A percentile compares a stretch with the other conserved stretches of the same genome.
These are phyloP conservation scores for Phytophthora multivora DNA, from an alignment of 352 stramenopile species.

Conservation along the genomic window DNA sequence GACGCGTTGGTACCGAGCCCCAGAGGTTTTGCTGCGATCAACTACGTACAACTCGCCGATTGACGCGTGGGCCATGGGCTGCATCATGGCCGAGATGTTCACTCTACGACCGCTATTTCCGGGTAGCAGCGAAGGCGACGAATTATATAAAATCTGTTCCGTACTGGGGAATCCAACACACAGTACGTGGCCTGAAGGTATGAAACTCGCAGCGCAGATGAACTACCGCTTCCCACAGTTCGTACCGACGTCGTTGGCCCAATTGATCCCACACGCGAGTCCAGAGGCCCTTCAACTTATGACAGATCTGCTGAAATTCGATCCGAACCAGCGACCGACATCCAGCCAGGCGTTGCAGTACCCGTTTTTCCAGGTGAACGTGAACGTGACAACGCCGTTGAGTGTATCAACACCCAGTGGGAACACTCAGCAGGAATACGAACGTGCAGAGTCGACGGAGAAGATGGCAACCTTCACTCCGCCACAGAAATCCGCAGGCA, in stretches of 20 bases:
- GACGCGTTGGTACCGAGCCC: slow-evolving; percentile 98
- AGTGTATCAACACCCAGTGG: slow-evolving; percentile 62
- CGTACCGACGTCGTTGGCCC: slow-evolving; percentile 84
- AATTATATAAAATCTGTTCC: slow-evolving; percentile 98
- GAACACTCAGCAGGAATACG: slow-evolving; percentile 57
- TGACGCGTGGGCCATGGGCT: slow-evolving; percentile 97
- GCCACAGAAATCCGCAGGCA: slow-evolving; percentile 56
- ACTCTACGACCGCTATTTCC: slow-evolving; percentile 97
- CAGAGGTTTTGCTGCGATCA: slow-evolving; percentile 96
- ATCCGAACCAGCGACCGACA: slow-evolving; percentile 93
- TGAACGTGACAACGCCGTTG: slow-evolving; percentile 77
- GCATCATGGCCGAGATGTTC: slow-evolving; percentile 98
- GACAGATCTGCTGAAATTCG: slow-evolving; percentile 92
- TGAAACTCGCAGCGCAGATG: slow-evolving; percentile 95
- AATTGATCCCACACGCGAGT: slow-evolving; percentile 92
- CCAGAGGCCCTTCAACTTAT: slow-evolving; percentile 93
- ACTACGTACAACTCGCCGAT: slow-evolving; percentile 97
- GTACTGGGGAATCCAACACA: slow-evolving; percentile 93
- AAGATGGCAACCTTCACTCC: slow-evolving; percentile 62
- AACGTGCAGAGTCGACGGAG: slow-evolving; percentile 39
- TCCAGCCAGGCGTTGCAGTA: slow-evolving; percentile 95
- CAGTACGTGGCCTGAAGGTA: slow-evolving; percentile 93
- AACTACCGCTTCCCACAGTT: slow-evolving; percentile 97
- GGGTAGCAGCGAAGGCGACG: slow-evolving; percentile 95
- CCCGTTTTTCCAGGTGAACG: slow-evolving; percentile 93